Base-by-base conservation (phyloP, 371 early-diverging fungal genomes). In the Mortierella sp. region DNA sequence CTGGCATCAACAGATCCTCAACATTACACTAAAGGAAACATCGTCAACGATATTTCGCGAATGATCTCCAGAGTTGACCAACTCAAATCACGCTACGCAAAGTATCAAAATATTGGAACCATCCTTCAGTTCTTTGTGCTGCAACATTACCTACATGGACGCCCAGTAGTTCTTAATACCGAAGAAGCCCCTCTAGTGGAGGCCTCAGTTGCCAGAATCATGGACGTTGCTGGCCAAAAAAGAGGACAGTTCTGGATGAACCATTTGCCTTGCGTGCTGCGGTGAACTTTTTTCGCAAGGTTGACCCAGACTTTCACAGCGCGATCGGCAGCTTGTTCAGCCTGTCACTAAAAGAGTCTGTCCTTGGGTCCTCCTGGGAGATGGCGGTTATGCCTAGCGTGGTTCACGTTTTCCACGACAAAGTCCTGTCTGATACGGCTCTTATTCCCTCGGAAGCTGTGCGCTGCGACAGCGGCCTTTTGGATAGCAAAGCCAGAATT, bases 141-240 rank as follows among this genome's bases (percentile, higher is more conserved):
- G 30, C 4, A 60, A 37, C 54, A 59, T 14, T 58, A 52, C 24
- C 59, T 66, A 32, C 41, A 54, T 24, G 49, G 66, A 14, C 12
- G 42, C 8, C 53, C 53, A 11, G 5, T 58, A 48, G 2, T 47
- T 59, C 47, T 66, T 19, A 14, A 59, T n/a, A 5, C n/a, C 2
- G 23, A 31, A 31, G 59, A 66, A 17, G 58, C 66, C 30, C 54
- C 54, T 7, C 26, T 58, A 9, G 54, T 59, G 32, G 66, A 66
- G 17, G 66, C 66, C 6, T 66, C 66, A 58, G 66, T 66, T 23
- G 66, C 59, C 24, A 12, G 66, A 21, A 66, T 58, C 54, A 7
- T 66, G 19, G 14, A 31, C 44, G 6, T 57, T 26, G 26, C 47
- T 26, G 32, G 7, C n/a, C n/a, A 57, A 5, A 26, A 23, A 42